A percentile compares a stretch with the other conserved stretches of the same genome.
Conservation (phyloP, 768 basidiomycete genomes). For the Lactarius trivialis region DNA sequence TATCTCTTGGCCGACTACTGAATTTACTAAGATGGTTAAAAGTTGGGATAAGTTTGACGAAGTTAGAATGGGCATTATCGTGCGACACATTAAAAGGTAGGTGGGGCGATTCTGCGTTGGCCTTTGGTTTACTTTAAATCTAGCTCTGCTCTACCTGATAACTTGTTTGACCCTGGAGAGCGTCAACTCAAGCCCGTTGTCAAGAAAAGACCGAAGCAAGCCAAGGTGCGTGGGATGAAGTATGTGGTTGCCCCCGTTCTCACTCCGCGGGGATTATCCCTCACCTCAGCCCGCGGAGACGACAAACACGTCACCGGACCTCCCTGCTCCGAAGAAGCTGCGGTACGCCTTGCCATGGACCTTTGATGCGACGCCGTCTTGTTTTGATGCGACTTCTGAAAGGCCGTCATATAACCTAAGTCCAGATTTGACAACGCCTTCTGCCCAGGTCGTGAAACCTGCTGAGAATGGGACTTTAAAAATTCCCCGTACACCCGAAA, state of each 20-base stretch:
- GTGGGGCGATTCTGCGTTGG: background rate
- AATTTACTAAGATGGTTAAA: conserved; percentile 91
- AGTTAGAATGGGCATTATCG: conserved; percentile 86
- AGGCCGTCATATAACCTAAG: conserved; percentile 19
- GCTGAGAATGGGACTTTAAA: conserved; percentile 15
- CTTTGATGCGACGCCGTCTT: conserved; percentile 11
- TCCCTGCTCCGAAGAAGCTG: conserved; percentile 22
- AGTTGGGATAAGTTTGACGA: conserved; percentile 95
- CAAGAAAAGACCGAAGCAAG: conserved; percentile 67
- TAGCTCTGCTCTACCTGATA: conserved; percentile 72
- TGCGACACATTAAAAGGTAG: conserved; percentile 89
- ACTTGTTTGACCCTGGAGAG: conserved; percentile 77
- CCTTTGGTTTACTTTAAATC: conserved; percentile 11
- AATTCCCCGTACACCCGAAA: conserved; percentile 33
- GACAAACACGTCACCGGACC: conserved; percentile 20
- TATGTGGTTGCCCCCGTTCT: background rate
- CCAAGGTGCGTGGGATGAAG: conserved; percentile 39
- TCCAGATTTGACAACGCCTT: conserved; percentile 8
- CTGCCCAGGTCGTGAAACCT: conserved; percentile 9
- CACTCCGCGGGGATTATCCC: background rate
- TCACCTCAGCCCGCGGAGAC: conserved; percentile 15
- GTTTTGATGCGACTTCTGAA: conserved; percentile 13
- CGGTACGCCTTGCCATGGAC: conserved; percentile 19
- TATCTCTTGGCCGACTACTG: conserved; percentile 93
- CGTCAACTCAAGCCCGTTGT: conserved; percentile 56